Conservation (phyloP, 768 basidiomycete species). For the Cubamyces sp. region DNA sequence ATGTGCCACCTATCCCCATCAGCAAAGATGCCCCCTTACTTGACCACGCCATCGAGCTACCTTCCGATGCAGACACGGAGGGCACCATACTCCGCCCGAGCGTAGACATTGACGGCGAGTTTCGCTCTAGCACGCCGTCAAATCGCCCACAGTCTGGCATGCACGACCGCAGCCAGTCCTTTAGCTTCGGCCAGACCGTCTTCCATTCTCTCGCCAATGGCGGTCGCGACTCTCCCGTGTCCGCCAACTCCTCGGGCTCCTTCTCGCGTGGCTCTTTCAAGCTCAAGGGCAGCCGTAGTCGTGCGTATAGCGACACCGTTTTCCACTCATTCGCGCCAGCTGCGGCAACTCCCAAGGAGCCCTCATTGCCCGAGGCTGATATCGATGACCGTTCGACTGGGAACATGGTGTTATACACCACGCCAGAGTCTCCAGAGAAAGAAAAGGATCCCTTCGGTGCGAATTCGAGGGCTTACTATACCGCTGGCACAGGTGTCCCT, state of each 20-base stretch:
- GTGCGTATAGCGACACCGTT: slow-evolving; percentile 66
- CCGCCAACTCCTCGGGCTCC: slow-evolving; percentile 29
- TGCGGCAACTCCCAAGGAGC: slow-evolving; percentile 32
- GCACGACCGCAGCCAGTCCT: slow-evolving; percentile 65
- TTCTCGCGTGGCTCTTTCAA: slow-evolving; percentile 29
- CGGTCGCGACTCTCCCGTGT: slow-evolving; percentile 14
- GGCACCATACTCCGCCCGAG: slow-evolving; percentile 3
- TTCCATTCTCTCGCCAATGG: slow-evolving; percentile 53
- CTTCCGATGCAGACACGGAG: slow-evolving; percentile 34
- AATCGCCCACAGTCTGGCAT: slow-evolving; percentile 18
- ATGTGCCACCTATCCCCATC: slow-evolving; percentile 51
- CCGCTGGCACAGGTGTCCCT: slow-evolving; percentile 73
- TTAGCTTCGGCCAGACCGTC: slow-evolving; percentile 66
- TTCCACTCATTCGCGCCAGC: slow-evolving; percentile 57
- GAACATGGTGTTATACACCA: slow-evolving; percentile 50
- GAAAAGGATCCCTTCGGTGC: slow-evolving; percentile 78
- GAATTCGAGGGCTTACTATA: slow-evolving; percentile 76
- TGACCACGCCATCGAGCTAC: slow-evolving; percentile 43
- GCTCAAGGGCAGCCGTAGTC: slow-evolving; percentile 44
- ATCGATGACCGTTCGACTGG: slow-evolving; percentile 62
- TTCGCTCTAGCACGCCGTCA: slow-evolving; percentile 21
- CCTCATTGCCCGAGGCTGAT: slow-evolving; percentile 55
- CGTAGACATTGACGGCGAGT: slow-evolving; percentile 12
- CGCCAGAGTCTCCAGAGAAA: slow-evolving; percentile 25
- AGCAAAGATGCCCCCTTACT: slow-evolving; percentile 33